Conservation (phyloP, 495 filamentous ascomycete species). For the Podospora pseudoanserina region DNA sequence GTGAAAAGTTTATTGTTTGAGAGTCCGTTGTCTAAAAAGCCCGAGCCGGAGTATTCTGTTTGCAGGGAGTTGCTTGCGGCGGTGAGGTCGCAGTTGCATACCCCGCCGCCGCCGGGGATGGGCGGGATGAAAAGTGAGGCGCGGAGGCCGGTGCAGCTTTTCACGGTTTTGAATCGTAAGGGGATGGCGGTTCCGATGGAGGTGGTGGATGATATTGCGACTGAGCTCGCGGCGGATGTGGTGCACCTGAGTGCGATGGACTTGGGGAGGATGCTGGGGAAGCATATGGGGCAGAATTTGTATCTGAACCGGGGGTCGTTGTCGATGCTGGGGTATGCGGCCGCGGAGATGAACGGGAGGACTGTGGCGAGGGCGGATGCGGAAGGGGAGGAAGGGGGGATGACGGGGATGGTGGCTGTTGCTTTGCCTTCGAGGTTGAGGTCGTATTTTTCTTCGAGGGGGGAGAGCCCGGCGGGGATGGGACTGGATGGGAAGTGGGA, state of each 20-base stretch:
- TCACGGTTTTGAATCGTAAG: slow-evolving; percentile 37
- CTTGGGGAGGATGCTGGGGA: slow-evolving; percentile 71
- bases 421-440: slow-evolving; percentile 26
- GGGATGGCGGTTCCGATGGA: slow-evolving; percentile 30
- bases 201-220: slow-evolving; percentile 49
- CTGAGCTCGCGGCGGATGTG: slow-evolving; percentile 65
- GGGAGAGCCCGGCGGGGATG: slow-evolving; percentile 3
- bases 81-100: slow-evolving; percentile 34
- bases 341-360: slow-evolving; percentile 42
- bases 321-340: slow-evolving; percentile 64
- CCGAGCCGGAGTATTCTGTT: slow-evolving; percentile 26
- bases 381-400: slow-evolving; percentile 21
- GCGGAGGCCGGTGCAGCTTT: slow-evolving; percentile 36
- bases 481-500: slow-evolving; percentile 38
- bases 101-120: slow-evolving; percentile 24
- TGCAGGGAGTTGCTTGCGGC: slow-evolving; percentile 37
- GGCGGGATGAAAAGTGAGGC: slow-evolving; percentile 22
- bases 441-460: slow-evolving; percentile 19
- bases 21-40: slow-evolving; percentile 25
- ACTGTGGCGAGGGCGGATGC: slow-evolving; percentile 15
- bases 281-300: slow-evolving; percentile 63
- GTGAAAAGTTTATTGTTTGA: slow-evolving; percentile 25
- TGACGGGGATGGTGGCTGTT: slow-evolving; percentile 23
- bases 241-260: slow-evolving; percentile 74
- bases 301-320: slow-evolving; percentile 42